Base-by-base conservation (phyloP, 2,329 filamentous ascomycete species). In the Fusarium transvaalense region DNA sequence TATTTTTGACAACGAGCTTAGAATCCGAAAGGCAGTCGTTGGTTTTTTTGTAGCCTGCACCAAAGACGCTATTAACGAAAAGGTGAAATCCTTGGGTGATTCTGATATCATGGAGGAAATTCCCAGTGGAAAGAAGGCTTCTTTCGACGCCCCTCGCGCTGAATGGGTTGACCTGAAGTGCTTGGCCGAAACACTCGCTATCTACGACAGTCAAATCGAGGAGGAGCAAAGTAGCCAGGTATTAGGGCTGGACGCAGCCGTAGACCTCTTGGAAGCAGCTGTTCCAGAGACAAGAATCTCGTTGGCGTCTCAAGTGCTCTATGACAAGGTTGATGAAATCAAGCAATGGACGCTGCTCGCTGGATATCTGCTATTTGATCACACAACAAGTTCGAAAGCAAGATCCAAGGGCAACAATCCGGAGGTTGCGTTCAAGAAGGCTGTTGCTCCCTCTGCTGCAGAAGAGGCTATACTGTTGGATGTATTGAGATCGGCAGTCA, bases 161-260 rank as follows among this genome's bases (percentile, higher is more conserved):
- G 91, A 92, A 66, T 99, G 96, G 96, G 88, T 98, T 73, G 93
- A 92, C 76, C 88, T 97, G 76, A 99, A 98, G 80, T 95, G 92
- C 69, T 84, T 99, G 15, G 92, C 92, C 4, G 93, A 97, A 78
- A 91, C 92, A 13, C 84, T 99, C 27, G 87, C 92, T 32, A 87
- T 88, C 12, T 98, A 97, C 74, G 93, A 97, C 76, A 83, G 86
- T 8, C 89, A 92, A 71, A 83, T 90, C 42, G 84, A 87, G 51
- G 85, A 88, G 38, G 86, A 88, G 31, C 81, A 89, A 58, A 81
- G 82, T 17, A 80, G 81, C 10, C 78, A 80, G 25, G 72, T 80
- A 17, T 78, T 82, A n/a, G 81, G 81, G 5, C 71, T 86, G 13
- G 85, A 87, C 65, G 79, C 84, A 42, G 83, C 85, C 4, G 82